These are phyloP conservation scores for Pseudophaeomoniella oleicola DNA, from an alignment of 2,329 filamentous ascomycete species.

Conservation along the genomic window DNA sequence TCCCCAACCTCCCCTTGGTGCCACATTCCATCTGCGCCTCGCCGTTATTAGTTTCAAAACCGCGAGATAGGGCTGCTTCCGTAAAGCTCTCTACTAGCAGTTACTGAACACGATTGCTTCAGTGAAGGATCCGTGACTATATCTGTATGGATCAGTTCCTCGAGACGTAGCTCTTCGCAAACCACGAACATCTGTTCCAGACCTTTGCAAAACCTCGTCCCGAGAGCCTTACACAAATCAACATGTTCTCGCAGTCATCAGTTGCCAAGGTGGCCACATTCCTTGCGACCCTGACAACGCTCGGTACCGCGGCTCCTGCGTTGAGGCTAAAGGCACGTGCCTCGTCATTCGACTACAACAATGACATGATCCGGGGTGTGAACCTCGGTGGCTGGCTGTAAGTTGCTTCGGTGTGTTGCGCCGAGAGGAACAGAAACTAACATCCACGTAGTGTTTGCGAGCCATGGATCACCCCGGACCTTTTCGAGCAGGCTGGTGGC, in stretches of 20 bases:
- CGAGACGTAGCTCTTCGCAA: too few species aligned
- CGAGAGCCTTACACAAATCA: too few species aligned
- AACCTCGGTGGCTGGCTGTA: conserved; percentile 50
- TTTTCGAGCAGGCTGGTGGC: conserved; percentile 37
- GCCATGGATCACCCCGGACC: conserved; percentile 49
- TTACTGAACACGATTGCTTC: too few species aligned
- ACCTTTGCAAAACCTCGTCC: too few species aligned
- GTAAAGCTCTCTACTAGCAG: too few species aligned
- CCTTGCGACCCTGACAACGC: neutral
- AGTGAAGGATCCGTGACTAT: too few species aligned
- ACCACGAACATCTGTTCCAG: too few species aligned
- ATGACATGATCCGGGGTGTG: conserved; percentile 45
- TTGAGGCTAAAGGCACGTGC: conserved; percentile 11
- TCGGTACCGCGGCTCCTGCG: neutral
- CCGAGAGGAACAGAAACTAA: neutral
- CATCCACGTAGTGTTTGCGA: conserved; percentile 35
- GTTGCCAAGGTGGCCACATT: neutral
- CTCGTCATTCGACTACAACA: conserved; percentile 37
- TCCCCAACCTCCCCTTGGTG: too few species aligned
- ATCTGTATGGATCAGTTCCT: too few species aligned
- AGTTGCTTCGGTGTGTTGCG: neutral
- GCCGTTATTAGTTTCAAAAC: too few species aligned
- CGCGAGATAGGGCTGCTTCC: too few species aligned
- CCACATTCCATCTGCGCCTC: too few species aligned
- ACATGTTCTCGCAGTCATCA: neutral